phyloP scores from a whole-genome alignment of 2,329 filamentous ascomycete species.

The Leptographium wingfieldii region DNA sequence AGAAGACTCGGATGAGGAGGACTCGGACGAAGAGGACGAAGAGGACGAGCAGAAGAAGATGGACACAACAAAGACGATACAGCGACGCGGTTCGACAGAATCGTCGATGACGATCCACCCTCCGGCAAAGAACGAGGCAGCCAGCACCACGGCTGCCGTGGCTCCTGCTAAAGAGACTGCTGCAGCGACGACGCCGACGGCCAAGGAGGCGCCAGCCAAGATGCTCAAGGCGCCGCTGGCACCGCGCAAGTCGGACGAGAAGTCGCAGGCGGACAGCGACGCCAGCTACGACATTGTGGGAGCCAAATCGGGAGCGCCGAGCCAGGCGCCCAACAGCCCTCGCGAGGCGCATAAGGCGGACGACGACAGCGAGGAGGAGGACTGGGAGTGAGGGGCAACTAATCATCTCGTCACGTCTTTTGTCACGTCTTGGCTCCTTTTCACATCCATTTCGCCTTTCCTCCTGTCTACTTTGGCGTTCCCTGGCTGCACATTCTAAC shows the following conservation, averaged over 20 bases:
- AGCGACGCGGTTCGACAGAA: constrained; percentile 34
- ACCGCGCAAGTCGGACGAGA: constrained; percentile 67
- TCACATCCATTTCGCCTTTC: too few species aligned
- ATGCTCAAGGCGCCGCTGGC: constrained; percentile 47
- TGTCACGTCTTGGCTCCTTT: neutral
- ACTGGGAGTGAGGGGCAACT: constrained; percentile 49
- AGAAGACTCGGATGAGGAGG: constrained; percentile 35
- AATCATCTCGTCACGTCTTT: neutral
- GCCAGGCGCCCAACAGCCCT: constrained; percentile 59
- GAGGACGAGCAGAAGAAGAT: constrained; percentile 33
- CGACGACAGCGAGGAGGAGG: constrained; percentile 55
- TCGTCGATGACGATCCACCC: constrained; percentile 52
- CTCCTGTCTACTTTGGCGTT: too few species aligned
- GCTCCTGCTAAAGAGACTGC: constrained; percentile 6
- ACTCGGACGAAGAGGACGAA: constrained; percentile 27
- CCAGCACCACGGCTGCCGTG: neutral
- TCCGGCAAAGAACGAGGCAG: neutral
- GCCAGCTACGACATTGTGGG: constrained; percentile 92
- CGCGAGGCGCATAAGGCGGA: constrained; percentile 42
- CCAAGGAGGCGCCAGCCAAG: constrained; percentile 15
- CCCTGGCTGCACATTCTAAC: too few species aligned
- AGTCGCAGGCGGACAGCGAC: constrained; percentile 85
- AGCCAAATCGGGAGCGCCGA: constrained; percentile 60
- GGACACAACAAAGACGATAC: constrained; percentile 6
- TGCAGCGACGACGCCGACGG: constrained; percentile 15